A percentile compares a stretch with the other conserved stretches of the same genome.
phyloP scores from a whole-genome alignment of 2,329 filamentous ascomycete species.

The Xylaria polymorpha region DNA sequence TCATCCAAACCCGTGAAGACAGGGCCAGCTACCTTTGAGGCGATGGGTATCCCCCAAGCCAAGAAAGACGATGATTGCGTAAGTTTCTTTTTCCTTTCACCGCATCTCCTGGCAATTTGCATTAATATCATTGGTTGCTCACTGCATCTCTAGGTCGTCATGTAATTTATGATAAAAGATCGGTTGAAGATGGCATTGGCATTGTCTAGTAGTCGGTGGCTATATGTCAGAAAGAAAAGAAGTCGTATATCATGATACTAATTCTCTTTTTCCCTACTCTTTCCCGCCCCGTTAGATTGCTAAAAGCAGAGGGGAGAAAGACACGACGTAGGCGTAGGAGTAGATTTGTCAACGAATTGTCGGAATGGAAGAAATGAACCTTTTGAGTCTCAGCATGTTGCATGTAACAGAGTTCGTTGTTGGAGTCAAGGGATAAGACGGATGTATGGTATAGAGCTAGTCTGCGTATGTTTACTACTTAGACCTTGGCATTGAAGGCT shows the following conservation, averaged over 20 bases:
- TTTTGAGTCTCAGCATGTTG: constrained; percentile 9
- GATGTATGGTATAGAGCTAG: background rate
- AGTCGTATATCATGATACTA: constrained; percentile 23
- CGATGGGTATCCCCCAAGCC: constrained; percentile 91
- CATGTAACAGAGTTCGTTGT: constrained; percentile 22
- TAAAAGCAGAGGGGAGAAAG: background rate
- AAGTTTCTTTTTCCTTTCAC: constrained; percentile 54
- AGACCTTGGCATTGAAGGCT: background rate
- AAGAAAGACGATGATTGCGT: constrained; percentile 94
- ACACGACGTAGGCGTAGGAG: constrained; percentile 17
- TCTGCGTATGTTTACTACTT: background rate
- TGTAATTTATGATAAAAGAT: constrained; percentile 20
- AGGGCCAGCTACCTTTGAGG: constrained; percentile 95
- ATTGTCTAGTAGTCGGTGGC: constrained; percentile 13
- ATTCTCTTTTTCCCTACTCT: background rate
- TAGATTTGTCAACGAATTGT: constrained; percentile 16
- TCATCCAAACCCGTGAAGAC: constrained; percentile 58
- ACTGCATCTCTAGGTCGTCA: constrained; percentile 30
- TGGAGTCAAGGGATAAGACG: background rate
- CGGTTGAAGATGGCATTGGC: background rate
- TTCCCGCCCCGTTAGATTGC: background rate
- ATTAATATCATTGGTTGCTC: constrained; percentile 1
- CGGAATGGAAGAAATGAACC: constrained; percentile 12
- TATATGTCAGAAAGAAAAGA: constrained; percentile 9
- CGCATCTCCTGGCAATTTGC: background rate